phyloP scores from a whole-genome alignment of 1,284 basidiomycete species.

The Anthracocystis walkeri region DNA sequence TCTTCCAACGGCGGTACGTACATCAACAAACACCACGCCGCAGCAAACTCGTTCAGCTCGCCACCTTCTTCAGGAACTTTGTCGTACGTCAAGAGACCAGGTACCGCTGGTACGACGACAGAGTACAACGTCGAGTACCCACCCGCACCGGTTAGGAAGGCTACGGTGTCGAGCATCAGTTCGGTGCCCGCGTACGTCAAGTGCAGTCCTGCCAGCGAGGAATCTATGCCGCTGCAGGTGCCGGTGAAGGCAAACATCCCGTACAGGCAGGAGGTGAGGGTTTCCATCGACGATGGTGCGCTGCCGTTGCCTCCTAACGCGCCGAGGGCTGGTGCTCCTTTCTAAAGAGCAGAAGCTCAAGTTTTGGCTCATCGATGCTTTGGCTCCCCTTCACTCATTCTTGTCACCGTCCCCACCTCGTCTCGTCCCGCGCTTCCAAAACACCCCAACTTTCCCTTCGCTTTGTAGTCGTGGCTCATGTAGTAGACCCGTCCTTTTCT shows the following conservation, averaged over 20 bases:
- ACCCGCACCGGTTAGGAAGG: slow-evolving; percentile 5
- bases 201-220: neutral
- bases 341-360: too few species aligned
- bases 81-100: slow-evolving; percentile 40
- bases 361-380: too few species aligned
- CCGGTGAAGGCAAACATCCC: slow-evolving; percentile 13
- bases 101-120: slow-evolving; percentile 19
- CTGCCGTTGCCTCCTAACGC: neutral
- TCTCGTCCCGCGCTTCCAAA: neutral
- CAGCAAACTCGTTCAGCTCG: slow-evolving; percentile 6
- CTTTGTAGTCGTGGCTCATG: neutral
- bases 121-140: slow-evolving; percentile 1
- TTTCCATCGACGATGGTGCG: slow-evolving; percentile 25
- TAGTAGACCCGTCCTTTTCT: neutral
- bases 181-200: slow-evolving; percentile 27
- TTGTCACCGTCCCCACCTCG: neutral
- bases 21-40: slow-evolving; percentile 11
- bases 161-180: slow-evolving; percentile 25
- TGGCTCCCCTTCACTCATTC: neutral
- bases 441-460: neutral
- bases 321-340: neutral
- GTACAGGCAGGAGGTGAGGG: slow-evolving; percentile 18
- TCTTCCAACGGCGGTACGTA: slow-evolving; percentile 12
- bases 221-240: slow-evolving; percentile 6
- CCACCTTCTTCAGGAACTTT: neutral